A percentile compares a stretch with the other conserved stretches of the same genome.
phyloP scores from a whole-genome alignment of 1,284 basidiomycete genomes.

The Rhodofomes roseus region DNA sequence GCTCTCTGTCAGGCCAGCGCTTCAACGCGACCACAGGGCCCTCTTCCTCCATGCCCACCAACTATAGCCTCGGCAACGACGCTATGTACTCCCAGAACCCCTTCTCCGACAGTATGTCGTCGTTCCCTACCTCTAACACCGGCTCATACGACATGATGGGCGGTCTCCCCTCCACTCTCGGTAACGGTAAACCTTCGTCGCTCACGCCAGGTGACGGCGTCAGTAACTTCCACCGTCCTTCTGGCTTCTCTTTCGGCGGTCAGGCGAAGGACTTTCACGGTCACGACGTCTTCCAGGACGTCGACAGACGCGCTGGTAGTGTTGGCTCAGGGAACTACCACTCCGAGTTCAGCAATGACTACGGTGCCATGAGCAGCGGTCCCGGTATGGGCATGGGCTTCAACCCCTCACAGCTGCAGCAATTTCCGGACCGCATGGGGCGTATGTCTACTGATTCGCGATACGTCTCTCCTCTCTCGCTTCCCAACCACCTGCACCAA shows the following conservation, averaged over 20 bases:
- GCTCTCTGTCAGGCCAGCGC: conserved; percentile 50
- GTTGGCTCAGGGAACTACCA: conserved; percentile 41
- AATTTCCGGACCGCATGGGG: conserved; percentile 54
- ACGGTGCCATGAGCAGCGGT: conserved; percentile 43
- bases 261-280: conserved; percentile 53
- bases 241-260: conserved; percentile 41
- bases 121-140: conserved; percentile 47
- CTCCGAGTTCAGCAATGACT: conserved; percentile 61
- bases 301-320: conserved; percentile 56
- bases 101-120: conserved; percentile 54
- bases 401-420: conserved; percentile 42
- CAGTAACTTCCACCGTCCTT: conserved; percentile 48
- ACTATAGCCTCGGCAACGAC: conserved; percentile 51
- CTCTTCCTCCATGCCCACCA: conserved; percentile 54
- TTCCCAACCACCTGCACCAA: conserved; percentile 42
- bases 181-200: conserved; percentile 70
- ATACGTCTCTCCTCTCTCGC: conserved; percentile 32
- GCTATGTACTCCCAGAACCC: conserved; percentile 52
- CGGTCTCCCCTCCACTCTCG: conserved; percentile 56
- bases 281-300: conserved; percentile 45
- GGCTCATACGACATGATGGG: conserved; percentile 63
- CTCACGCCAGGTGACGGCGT: conserved; percentile 66
- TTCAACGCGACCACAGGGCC: conserved; percentile 68
- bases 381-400: conserved; percentile 41
- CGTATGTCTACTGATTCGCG: conserved; percentile 41